Base-by-base conservation (phyloP, 129 eudicot genomes). In the Logfia minima region DNA sequence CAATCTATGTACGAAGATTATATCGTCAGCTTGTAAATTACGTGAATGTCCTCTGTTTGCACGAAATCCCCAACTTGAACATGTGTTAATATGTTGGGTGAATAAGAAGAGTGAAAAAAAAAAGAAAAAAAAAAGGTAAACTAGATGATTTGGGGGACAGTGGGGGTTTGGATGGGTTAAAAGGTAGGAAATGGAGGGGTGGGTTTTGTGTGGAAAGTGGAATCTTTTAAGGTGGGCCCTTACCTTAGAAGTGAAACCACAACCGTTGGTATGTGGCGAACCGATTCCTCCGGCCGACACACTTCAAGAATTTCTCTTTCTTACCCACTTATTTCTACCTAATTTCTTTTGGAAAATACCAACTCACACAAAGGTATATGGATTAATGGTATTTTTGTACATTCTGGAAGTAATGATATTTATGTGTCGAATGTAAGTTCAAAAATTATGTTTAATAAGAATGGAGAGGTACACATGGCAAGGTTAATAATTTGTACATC, bases 251-350 rank as follows among this genome's bases (percentile, higher is more conserved):
- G 8, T 56, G 51, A 82, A 84, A 72, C 77, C 29, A 80, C 89
- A 83, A 51, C 87, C 87, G 87, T 82, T 82, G 70, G 75, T 85
- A 85, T 87, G 92, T 87, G 89, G 89, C 92, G 88, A 87, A 72
- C 80, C 86, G 91, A 82, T 75, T 82, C 80, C 82, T 21, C 82
- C 71, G 75, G 62, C 80, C 70, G 71, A 74, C 80, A 66, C 75
- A 39, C 72, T 37, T 28, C n/a, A 6, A 29, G 74, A 66, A 53
- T 66, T 75, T 55, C 37, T 74, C 29, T 80, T 66, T 74, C 72
- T 24, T 78, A 28, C 31, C 48, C 66, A 63, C 64, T 65, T 66
- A 8, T 66, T 65, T 79, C 74, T 72, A 64, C 68, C 71, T 61
- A 70, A 56, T 68, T 77, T 68, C 60, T 68, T 68, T 68, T 32